phyloP scores from a whole-genome alignment of 2,329 filamentous ascomycete genomes.

The Anthostomella pinea region DNA sequence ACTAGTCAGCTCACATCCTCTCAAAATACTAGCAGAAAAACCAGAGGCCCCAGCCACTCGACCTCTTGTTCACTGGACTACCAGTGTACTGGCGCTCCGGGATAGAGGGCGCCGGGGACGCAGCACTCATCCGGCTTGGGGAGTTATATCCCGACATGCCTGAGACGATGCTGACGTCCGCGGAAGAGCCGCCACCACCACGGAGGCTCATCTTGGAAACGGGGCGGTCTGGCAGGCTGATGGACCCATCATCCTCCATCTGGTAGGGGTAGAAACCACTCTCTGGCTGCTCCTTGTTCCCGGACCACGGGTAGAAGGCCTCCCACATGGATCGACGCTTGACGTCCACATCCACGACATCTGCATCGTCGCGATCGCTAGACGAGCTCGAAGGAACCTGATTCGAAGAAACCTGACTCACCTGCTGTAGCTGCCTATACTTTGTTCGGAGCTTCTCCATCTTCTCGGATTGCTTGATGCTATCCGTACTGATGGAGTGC shows the following conservation, averaged over 20 bases:
- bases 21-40: constrained; percentile 2
- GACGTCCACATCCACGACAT: constrained; percentile 18
- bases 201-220: constrained; percentile 6
- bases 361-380: constrained; percentile 13
- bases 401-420: constrained; percentile 38
- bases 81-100: background rate
- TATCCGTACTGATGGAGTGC: constrained; percentile 30
- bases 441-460: constrained; percentile 56
- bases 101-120: constrained; percentile 2
- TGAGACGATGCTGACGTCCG: constrained; percentile 1
- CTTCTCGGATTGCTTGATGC: constrained; percentile 44
- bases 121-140: constrained; percentile 1
- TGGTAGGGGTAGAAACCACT: constrained; percentile 19
- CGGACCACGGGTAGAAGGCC: constrained; percentile 13
- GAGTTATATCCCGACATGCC: constrained; percentile 7
- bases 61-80: constrained; percentile 2
- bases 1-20: constrained; percentile 19
- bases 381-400: constrained; percentile 6
- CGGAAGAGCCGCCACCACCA: constrained; percentile 2
- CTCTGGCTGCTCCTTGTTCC: constrained; percentile 6
- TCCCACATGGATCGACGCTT: constrained; percentile 26
- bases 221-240: constrained; percentile 13
- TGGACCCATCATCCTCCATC: constrained; percentile 11
- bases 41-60: constrained; percentile 17
- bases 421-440: constrained; percentile 57